Evolutionary conservation across 257 asterid species (phyloP), one percentile per base, ranked within the genome.

Genomic region (Solanum bulbocastanum): DNA sequence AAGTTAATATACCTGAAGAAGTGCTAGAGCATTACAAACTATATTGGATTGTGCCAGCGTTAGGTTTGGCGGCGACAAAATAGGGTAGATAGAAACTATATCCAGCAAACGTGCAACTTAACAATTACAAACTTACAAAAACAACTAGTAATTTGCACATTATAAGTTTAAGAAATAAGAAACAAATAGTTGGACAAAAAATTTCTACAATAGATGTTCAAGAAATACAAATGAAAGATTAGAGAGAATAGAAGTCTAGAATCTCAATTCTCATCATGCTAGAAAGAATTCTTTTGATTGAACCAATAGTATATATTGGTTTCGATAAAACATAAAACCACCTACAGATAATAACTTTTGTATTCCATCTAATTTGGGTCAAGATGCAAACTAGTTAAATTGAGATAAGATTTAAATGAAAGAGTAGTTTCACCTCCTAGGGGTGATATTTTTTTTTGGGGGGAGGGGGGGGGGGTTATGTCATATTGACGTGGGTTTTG

Each of bases 61-160:
- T 10, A 23, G 13, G 6, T 23, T 9, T 62, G 32, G 30, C 15
- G 6, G 69, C 30, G 13, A 9, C 46, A 40, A 40, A 23, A 23
- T 0, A n/a, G 32, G 32, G 32, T n/a, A 62, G 30, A 23, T n/a
- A n/a, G 32, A 62, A 62, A 4, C 58, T 78, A 90, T 69, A 83
- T 92, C 92, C 93, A 89, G 68, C 90, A 85, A n/a, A 39, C 20
- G 11, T 30, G 49, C 25, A 73, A 10, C 72, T 79, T 42, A 44
- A 40, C 32, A 71, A 30, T 42, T 86, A n/a, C 78, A 65, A 83
- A 65, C 20, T 37, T n/a, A 85, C 90, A 89, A 74, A 87, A 46
- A 83, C 39, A 87, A n/a, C 46, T 76, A 66, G 76, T 35, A 22
- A 73, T 27, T 73, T 35, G 16, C 16, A 73, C 27, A 8, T 3